Conservation (phyloP, 1,139 yeast species). For the Kodamaea ohmeri region DNA sequence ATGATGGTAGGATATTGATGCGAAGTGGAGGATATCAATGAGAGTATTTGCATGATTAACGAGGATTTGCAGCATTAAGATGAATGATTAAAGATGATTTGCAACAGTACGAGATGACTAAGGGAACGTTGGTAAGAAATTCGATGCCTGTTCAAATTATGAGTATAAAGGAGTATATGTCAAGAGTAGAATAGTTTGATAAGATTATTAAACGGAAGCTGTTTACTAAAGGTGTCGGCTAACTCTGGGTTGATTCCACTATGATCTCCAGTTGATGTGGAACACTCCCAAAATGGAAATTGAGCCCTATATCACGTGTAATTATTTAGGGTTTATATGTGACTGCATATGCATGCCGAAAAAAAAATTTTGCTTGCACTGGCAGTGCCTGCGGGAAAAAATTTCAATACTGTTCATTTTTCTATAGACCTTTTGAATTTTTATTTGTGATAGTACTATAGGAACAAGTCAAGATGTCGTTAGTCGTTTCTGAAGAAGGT, state of each 20-base stretch:
- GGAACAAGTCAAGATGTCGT: conserved; percentile 54
- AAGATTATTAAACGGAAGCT: no score
- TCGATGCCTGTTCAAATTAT: no score
- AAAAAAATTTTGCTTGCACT: conserved; percentile 5
- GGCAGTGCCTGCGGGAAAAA: conserved; percentile 11
- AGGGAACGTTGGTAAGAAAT: no score
- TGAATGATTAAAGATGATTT: no score
- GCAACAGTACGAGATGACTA: no score
- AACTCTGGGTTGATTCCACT: neutral
- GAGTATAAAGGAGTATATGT: neutral
- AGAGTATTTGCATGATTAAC: no score
- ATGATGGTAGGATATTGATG: no score
- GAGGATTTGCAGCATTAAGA: no score
- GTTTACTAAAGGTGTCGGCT: no score
- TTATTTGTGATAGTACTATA: conserved; percentile 13
- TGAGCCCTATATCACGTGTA: conserved; percentile 11
- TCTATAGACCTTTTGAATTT: conserved; percentile 10
- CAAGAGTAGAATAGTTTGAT: neutral
- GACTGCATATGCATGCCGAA: conserved; percentile 4
- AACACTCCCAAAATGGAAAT: neutral
- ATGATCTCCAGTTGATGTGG: neutral
- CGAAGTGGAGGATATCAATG: no score
- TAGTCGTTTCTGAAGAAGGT: conserved; percentile 98
- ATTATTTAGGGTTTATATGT: conserved; percentile 7
- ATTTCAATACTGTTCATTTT: conserved; percentile 10